Base-by-base conservation (phyloP, 768 basidiomycete genomes). In the Leccinum disarticulatum region DNA sequence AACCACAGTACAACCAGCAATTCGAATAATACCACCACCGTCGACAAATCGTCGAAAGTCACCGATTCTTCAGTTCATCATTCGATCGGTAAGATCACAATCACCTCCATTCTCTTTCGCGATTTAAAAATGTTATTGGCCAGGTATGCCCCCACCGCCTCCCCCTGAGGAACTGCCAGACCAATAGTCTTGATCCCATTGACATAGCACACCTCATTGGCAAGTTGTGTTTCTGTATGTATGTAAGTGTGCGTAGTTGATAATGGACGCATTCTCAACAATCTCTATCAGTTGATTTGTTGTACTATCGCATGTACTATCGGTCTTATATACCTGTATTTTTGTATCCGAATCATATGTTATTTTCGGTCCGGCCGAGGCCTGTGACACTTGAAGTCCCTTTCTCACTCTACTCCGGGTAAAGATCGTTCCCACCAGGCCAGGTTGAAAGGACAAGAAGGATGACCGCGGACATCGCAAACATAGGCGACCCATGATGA, bases 61-160 rank as follows among this genome's bases (percentile, higher is more conserved):
- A 61, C 64, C 2, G 68, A 70, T 57, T 64, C 68, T 6, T 70
- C 68, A 2, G 61, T 70, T 14, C 66, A 67, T 41, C 69, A 70
- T 30, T 57, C 66, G n/a, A 67, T 64, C 59, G 59, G 66, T 70
- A 55, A 56, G 61, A 61, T 55, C 33, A 7, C 47, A 3, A 22
- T 27, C 6, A 25, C 22, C 22, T 27, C 48, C 6, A 25, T 41
- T 13, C 3, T n/a, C 10, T 15, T 1, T 46, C 8, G 11, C 31
- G 31, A 27, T 38, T 57, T 14, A 9, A 9, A 43, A 19, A 35
- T 3, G 0, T 25, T 22, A 19, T 50, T 10, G 6, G 35, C 1
- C 15, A 66, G 61, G 35, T 1, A 48, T 61, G 47, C 54, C 59
- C 1, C 49, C 46, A 11, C 61, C 55, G 7, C 56, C 54, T 8